Base-by-base conservation (phyloP, 2,329 filamentous ascomycete genomes). In the Helminthosporium solani region DNA sequence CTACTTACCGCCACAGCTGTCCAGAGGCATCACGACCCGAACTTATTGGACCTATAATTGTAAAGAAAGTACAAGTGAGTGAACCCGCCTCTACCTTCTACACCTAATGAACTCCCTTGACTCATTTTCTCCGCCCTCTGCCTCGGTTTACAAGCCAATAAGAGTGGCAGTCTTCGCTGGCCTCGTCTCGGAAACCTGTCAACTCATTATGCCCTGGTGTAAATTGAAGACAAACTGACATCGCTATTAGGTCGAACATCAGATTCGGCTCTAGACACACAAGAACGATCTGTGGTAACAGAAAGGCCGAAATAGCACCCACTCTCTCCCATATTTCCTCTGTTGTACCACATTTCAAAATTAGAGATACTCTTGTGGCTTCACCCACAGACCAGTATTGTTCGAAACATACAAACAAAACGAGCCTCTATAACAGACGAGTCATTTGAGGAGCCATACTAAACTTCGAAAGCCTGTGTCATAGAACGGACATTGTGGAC, bases 341-440 rank as follows among this genome's bases (percentile, higher is more conserved):
- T 31, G 7, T 8, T 31, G 7, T 31, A 14, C 5, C 3, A 31
- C 14, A 31, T 31, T 12, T 31, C 8, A 6, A 14, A 31, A 14
- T 12, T 14, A 31, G 7, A 12, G 7, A 31, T 12, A 14, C 6
- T 5, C 5, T 31, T 31, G 14, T 12, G 28, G 28, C 6, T 31
- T 31, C 28, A 8, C 5, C 12, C 28, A 14, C 28, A 25, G 23
- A 25, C 23, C 9, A 25, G 23, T n/a, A 45, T 38, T 45, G 39
- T 23, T 19, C 34, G n/a, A 38, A 53, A 56, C 36, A 37, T 21
- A 40, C 34, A 61, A 44, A 50, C 14, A 61, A 44, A 52, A 12
- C 20, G 33, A 18, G 18, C 15, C 44, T 46, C 40, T 42, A 42
- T 7, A 46, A 38, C 8, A 31, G 33, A 42, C 42, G 41, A n/a